Evolutionary conservation across 2,329 filamentous ascomycete species (phyloP).

Genomic region (Penicillium verrucosum): DNA sequence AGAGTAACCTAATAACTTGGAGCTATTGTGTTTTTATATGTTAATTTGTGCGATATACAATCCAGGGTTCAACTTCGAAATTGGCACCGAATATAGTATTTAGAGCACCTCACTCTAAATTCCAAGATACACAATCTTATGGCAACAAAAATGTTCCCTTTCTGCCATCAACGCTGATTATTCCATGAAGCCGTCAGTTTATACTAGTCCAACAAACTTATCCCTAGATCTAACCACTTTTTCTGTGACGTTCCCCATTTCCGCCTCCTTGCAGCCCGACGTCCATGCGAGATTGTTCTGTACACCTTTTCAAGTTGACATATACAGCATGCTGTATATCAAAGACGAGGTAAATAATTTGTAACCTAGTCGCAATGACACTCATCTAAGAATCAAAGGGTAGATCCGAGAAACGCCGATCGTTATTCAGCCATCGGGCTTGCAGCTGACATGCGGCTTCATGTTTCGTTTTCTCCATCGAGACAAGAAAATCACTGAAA

Average conservation of each 20-base stretch:
- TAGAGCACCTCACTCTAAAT: neutral
- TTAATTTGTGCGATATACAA: neutral
- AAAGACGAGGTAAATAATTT: neutral
- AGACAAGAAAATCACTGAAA: neutral
- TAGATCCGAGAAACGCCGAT: neutral
- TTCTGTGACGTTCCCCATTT: neutral
- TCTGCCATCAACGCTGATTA: no score
- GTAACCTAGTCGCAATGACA: neutral
- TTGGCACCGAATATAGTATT: neutral
- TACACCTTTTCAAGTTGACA: neutral
- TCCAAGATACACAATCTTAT: neutral
- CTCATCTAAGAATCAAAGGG: neutral
- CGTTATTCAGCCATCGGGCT: no score
- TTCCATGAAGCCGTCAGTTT: neutral
- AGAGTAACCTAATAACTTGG: neutral
- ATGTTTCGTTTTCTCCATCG: neutral
- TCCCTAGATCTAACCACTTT: neutral
- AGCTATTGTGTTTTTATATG: neutral
- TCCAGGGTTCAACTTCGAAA: no score
- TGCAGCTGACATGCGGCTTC: neutral
- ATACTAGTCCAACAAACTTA: neutral
- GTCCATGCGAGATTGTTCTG: neutral
- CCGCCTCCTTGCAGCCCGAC: neutral
- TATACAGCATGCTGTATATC: neutral
- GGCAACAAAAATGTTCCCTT: neutral